Percentiles rank a stretch among this genome's conserved stretches.
Evolutionary conservation across 2,329 filamentous ascomycete genomes (phyloP).

Genomic region (Diaporthe citri): DNA sequence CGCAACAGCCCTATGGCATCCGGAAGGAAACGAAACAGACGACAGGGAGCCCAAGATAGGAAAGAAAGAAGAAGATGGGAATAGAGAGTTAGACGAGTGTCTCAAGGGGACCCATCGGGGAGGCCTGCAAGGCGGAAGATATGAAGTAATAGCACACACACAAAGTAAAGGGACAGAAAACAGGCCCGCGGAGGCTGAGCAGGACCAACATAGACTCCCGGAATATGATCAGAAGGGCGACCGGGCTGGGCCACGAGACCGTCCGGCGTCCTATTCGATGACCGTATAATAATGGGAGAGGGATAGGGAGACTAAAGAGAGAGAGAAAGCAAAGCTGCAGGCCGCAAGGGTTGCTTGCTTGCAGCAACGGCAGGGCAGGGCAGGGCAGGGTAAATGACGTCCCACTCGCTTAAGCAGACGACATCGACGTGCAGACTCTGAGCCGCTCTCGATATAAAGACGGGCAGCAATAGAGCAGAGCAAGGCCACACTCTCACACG

Average conservation of each 20-base stretch:
- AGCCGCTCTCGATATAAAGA: slow-evolving; percentile 33
- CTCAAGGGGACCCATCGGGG: slow-evolving; percentile 30
- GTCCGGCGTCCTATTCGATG: slow-evolving; percentile 25
- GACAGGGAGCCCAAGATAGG: slow-evolving; percentile 30
- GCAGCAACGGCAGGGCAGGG: background rate
- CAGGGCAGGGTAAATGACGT: slow-evolving; percentile 35
- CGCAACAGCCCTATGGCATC: slow-evolving; percentile 30
- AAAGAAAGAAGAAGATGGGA: slow-evolving; percentile 19
- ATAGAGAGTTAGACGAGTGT: slow-evolving; percentile 34
- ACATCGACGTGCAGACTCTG: slow-evolving; percentile 24
- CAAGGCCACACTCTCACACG: background rate
- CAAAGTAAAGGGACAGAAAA: slow-evolving; percentile 23
- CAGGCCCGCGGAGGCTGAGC: slow-evolving; percentile 31
- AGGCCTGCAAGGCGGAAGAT: slow-evolving; percentile 20
- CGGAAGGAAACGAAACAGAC: slow-evolving; percentile 26
- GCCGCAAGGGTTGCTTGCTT: slow-evolving; percentile 25
- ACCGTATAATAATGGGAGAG: slow-evolving; percentile 24
- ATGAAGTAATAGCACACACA: slow-evolving; percentile 22
- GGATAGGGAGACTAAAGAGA: background rate
- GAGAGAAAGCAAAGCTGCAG: background rate
- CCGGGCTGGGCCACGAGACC: slow-evolving; percentile 30
- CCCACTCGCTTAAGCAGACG: slow-evolving; percentile 34
- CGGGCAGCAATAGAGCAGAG: slow-evolving; percentile 9
- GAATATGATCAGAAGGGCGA: slow-evolving; percentile 28
- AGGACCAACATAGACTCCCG: slow-evolving; percentile 26